Percentiles rank a stretch among this genome's conserved stretches.
phyloP scores from a whole-genome alignment of 108 stramenopile species.

The Nitzschia sp. region DNA sequence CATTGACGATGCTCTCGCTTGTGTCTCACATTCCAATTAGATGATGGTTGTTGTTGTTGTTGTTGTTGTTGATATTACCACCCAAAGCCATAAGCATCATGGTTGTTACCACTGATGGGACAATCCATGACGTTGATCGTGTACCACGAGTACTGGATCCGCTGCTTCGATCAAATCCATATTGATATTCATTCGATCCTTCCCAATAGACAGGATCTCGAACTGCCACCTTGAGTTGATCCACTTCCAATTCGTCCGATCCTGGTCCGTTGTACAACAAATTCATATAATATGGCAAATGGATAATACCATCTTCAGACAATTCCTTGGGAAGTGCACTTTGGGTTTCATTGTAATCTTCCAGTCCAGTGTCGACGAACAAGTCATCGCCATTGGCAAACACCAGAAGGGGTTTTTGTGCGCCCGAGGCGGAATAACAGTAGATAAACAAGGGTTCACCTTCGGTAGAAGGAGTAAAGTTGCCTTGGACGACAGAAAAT shows the following conservation, averaged over 20 bases:
- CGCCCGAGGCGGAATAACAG: constrained; percentile 1
- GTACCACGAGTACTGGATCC: constrained; percentile 8
- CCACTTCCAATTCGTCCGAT: constrained; percentile 2
- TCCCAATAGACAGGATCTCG: constrained; percentile 24
- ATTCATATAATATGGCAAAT: constrained; percentile 11
- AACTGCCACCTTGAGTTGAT: constrained; percentile 3
- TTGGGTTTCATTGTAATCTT: constrained; percentile 2
- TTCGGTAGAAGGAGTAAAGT: background rate
- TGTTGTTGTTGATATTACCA: too few species aligned
- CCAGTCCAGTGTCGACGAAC: constrained; percentile 4
- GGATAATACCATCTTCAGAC: constrained; percentile 11
- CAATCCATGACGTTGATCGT: background rate
- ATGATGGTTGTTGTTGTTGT: too few species aligned
- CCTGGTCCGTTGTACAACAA: constrained; percentile 13
- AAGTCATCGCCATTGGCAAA: constrained; percentile 8
- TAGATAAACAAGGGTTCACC: constrained; percentile 25
- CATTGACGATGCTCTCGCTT: too few species aligned
- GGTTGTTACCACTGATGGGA: background rate
- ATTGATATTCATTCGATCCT: constrained; percentile 22
- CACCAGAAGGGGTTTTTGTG: background rate
- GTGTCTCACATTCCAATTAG: too few species aligned
- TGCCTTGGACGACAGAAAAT: constrained; percentile 7
- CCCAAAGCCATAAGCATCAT: too few species aligned
- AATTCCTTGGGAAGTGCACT: constrained; percentile 13
- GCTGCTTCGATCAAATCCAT: constrained; percentile 6